Evolutionary conservation across 2,329 filamentous ascomycete genomes (phyloP), one percentile per base, ranked within the genome.

Genomic region (Botryotinia globosa): DNA sequence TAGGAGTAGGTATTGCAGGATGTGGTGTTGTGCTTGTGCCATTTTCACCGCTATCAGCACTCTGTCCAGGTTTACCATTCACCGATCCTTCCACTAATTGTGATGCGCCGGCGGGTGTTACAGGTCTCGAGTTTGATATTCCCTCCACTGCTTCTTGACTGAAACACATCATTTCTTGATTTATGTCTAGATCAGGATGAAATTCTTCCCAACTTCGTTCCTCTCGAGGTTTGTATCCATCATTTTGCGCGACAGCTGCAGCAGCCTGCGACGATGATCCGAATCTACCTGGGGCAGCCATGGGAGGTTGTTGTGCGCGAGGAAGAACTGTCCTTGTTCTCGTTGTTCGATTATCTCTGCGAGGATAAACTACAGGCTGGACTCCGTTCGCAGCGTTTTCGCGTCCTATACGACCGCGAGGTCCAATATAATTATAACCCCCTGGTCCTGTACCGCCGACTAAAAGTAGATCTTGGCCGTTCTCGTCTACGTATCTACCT

Each of bases 201-300:
- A 98, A 98, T 81, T 99, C 96, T 80, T 98, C 94, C 94, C 95
- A 99, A 69, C 94, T 93, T 75, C 95, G 90, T 84, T 99, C 96
- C 83, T 99, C 96, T 79, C 96, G 88, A 45, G 96, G 96, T 81
- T 99, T 99, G 83, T 98, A 98, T 68, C 95, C 94, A 84, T 98
- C 96, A 78, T 90, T 94, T 80, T 97, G 94, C 77, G 94, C 93
- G 73, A 96, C 92, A 6, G 92, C 94, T 68, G 94, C 93, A 42
- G 94, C 94, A 20, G 95, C 94, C n/a, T 91, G 94, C 45, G 79
- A 76, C 25, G 78, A 78, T 59, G 75, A 79, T 69, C 77, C 79
- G 69, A 78, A 77, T 77, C 66, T 71, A 37, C 66, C 69, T 29
- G 71, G 71, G n/a, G 66, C n/a, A n/a, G 67, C 67, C 72, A 79